A percentile compares a stretch with the other conserved stretches of the same genome.
Conservation (phyloP, 2,329 filamentous ascomycete genomes). For the Cladorrhinum sp. region DNA sequence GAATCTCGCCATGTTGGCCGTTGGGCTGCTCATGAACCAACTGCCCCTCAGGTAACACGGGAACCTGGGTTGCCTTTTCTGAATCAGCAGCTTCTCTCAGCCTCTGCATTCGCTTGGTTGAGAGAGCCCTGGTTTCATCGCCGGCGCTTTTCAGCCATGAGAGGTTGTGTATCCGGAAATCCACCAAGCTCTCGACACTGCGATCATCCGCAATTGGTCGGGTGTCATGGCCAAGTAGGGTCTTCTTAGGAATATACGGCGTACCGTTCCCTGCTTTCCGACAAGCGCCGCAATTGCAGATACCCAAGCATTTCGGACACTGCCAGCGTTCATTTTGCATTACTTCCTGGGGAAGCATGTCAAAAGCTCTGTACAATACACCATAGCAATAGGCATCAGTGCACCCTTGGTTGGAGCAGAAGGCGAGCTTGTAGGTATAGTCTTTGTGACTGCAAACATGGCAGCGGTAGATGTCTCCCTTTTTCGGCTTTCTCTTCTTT, state of each 20-base stretch:
- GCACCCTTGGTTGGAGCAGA: constrained; percentile 69
- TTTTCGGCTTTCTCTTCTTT: constrained; percentile 57
- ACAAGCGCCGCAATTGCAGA: constrained; percentile 85
- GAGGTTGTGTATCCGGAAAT: constrained; percentile 86
- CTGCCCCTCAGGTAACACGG: constrained; percentile 24
- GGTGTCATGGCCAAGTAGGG: constrained; percentile 86
- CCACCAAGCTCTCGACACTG: constrained; percentile 85
- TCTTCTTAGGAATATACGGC: constrained; percentile 85
- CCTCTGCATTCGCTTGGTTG: constrained; percentile 56
- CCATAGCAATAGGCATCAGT: constrained; percentile 84
- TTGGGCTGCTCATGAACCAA: constrained; percentile 29
- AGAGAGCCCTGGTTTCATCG: constrained; percentile 55
- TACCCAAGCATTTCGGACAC: constrained; percentile 80
- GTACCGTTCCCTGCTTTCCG: constrained; percentile 65
- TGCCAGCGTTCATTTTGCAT: constrained; percentile 82
- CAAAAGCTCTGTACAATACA: constrained; percentile 86
- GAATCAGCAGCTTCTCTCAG: constrained; percentile 55
- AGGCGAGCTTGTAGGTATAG: constrained; percentile 78
- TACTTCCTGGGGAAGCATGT: constrained; percentile 78
- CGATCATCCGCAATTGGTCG: constrained; percentile 84
- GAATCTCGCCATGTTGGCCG: constrained; percentile 24
- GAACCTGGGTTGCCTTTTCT: constrained; percentile 45
- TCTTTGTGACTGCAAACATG: constrained; percentile 83
- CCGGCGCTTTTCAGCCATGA: constrained; percentile 68
- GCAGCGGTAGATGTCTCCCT: constrained; percentile 59